A percentile compares a stretch with the other conserved stretches of the same genome.
Conservation (phyloP, 208 protist species). For the Angomonas desouzai region DNA sequence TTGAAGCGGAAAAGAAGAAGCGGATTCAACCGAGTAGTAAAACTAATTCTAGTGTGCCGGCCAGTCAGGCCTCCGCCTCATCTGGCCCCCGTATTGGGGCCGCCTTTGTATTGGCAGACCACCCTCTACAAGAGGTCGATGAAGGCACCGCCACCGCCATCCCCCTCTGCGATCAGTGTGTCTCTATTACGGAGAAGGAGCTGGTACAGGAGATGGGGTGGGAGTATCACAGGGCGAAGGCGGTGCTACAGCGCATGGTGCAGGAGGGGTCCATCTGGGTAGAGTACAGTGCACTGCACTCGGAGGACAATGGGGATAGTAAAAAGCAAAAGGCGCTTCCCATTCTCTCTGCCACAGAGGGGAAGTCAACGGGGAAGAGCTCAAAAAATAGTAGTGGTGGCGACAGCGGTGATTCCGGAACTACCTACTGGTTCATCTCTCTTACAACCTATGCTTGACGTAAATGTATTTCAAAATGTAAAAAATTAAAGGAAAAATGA, state of each 20-base stretch:
- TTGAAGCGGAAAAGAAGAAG: constrained; percentile 21
- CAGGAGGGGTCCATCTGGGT: constrained; percentile 83
- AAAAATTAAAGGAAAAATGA: too few relatives aligned
- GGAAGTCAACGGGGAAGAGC: constrained; percentile 13
- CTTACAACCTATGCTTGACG: constrained; percentile 26
- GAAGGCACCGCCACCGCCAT: constrained; percentile 14
- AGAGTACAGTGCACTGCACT: constrained; percentile 22
- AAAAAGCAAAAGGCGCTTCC: not conserved
- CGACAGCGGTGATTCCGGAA: constrained; percentile 8
- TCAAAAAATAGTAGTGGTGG: constrained; percentile 4
- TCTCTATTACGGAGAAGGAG: constrained; percentile 45
- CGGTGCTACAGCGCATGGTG: constrained; percentile 59
- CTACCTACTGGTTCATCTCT: constrained; percentile 60
- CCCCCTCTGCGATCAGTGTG: constrained; percentile 38
- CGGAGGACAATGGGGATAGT: not conserved
- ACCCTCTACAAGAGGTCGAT: constrained; percentile 25
- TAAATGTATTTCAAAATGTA: too few relatives aligned
- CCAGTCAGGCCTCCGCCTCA: not conserved
- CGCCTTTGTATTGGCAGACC: constrained; percentile 43
- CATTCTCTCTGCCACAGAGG: constrained; percentile 4
- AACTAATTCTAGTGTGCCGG: not conserved
- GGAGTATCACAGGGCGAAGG: constrained; percentile 55
- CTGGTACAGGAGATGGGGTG: constrained; percentile 48
- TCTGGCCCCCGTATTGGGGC: constrained; percentile 28
- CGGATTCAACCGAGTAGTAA: not conserved